These are phyloP conservation scores for Chloranthus sessilifolius DNA, from an alignment of 164 flowering plant genomes.

Conservation along the genomic window DNA sequence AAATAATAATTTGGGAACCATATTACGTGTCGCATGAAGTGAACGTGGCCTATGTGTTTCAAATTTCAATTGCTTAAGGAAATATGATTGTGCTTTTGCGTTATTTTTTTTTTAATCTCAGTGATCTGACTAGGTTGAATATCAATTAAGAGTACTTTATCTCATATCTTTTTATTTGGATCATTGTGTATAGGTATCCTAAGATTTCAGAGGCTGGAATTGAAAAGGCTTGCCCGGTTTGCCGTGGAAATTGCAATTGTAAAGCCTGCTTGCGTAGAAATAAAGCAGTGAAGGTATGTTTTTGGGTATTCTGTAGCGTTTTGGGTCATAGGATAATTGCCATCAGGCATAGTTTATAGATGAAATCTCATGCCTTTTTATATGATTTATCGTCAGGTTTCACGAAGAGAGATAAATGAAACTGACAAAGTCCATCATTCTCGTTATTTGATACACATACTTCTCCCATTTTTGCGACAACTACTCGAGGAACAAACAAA, in stretches of 20 bases:
- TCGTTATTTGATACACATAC: conserved; percentile 40
- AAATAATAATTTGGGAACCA: too few species aligned
- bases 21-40: too few species aligned
- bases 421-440: conserved; percentile 36
- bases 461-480: conserved; percentile 53
- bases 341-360: conserved; percentile 1
- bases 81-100: too few species aligned
- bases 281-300: conserved; percentile 47
- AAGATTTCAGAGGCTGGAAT: conserved; percentile 10
- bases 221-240: conserved; percentile 11
- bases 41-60: too few species aligned
- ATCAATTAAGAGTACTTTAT: too few species aligned
- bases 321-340: background rate
- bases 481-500: conserved; percentile 50
- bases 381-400: conserved; percentile 9
- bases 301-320: background rate
- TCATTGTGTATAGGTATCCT: conserved; percentile 16
- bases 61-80: too few species aligned
- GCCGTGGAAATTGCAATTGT: conserved; percentile 19
- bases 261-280: conserved; percentile 19
- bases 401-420: conserved; percentile 25
- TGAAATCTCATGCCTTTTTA: background rate
- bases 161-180: too few species aligned
- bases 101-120: too few species aligned
- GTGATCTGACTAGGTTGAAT: too few species aligned